Evolutionary conservation across 371 early-diverging fungal genomes (phyloP), one percentile per base, ranked within the genome.

Genomic region (Mortierella sp.): DNA sequence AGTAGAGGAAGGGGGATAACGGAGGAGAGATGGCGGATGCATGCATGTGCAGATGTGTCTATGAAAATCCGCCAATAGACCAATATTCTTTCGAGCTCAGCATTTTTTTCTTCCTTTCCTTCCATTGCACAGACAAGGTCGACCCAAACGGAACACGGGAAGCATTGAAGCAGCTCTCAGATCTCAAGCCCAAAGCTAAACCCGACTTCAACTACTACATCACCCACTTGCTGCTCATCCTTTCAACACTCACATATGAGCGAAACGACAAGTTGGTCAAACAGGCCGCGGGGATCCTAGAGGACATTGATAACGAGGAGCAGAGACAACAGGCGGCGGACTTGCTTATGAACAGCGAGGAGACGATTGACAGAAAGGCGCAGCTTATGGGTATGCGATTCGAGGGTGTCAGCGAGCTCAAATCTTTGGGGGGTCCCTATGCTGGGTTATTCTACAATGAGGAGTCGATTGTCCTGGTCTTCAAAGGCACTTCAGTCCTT

Each of bases 391-490:
- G 90, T 4, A 85, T 91, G 76, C 87, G 86, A 10, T 91, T 91
- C 78, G 75, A 82, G 21, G 91, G 91, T 3, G 81, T 91, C 11
- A 88, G 91, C 43, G 91, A 91, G 55, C 81, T 90, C 12, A 91
- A 90, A 70, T 88, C 91, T 0, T 48, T 90, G 1, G 90, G 90
- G 1, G 91, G 91, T 0, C 90, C 91, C 0, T 91, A 85, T 75
- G 90, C 90, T 71, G 91, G 91, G 29, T 84, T 89, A 87, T 91
- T 90, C 21, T 89, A 89, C 32, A 83, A 83, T 8, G 72, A 81
- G 10, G 89, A 91, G 0, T 76, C 87, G 24, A 90, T 91, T 48
- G 75, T 90, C 24, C 78, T 91, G 29, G 83, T 85, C 10, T 89
- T 88, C 70, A 91, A 91, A 70, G 91, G 91, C 8, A 91, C 91